Percentiles rank a stretch among this genome's conserved stretches.
Conservation (phyloP, 352 stramenopile genomes). For the Halophytophthora batemanensis region DNA sequence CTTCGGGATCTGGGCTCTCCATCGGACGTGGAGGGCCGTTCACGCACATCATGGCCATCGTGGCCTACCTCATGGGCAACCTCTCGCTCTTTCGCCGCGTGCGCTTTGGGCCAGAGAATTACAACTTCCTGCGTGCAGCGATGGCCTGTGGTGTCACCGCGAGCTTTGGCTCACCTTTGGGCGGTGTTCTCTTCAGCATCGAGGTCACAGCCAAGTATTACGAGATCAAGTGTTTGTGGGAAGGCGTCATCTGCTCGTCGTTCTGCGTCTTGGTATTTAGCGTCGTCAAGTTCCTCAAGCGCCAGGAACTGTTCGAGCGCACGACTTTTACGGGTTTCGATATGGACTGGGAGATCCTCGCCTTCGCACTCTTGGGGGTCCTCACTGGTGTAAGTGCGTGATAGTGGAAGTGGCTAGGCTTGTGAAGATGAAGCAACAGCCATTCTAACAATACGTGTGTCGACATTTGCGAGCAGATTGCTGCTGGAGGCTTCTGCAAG, state of each 20-base stretch:
- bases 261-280: slow-evolving; percentile 79
- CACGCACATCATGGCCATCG: slow-evolving; percentile 68
- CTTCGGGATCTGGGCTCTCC: slow-evolving; percentile 61
- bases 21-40: slow-evolving; percentile 69
- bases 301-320: slow-evolving; percentile 71
- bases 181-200: slow-evolving; percentile 81
- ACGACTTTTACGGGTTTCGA: slow-evolving; percentile 77
- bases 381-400: slow-evolving; percentile 61
- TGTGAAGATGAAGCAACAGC: not conserved
- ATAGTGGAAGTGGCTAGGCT: too few species aligned
- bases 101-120: slow-evolving; percentile 71
- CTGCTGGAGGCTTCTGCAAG: slow-evolving; percentile 62
- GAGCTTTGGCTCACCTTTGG: slow-evolving; percentile 76
- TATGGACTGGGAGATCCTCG: slow-evolving; percentile 76
- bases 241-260: slow-evolving; percentile 77
- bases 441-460: not conserved
- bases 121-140: slow-evolving; percentile 65
- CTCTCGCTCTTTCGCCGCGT: slow-evolving; percentile 62
- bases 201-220: slow-evolving; percentile 85
- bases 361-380: slow-evolving; percentile 61
- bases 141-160: slow-evolving; percentile 77
- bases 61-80: slow-evolving; percentile 66
- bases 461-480: slow-evolving; percentile 29
- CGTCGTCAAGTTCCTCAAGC: slow-evolving; percentile 71
- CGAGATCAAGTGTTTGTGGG: slow-evolving; percentile 83